Base-by-base conservation (phyloP, 441 rosid species). In the Populus hybrid region DNA sequence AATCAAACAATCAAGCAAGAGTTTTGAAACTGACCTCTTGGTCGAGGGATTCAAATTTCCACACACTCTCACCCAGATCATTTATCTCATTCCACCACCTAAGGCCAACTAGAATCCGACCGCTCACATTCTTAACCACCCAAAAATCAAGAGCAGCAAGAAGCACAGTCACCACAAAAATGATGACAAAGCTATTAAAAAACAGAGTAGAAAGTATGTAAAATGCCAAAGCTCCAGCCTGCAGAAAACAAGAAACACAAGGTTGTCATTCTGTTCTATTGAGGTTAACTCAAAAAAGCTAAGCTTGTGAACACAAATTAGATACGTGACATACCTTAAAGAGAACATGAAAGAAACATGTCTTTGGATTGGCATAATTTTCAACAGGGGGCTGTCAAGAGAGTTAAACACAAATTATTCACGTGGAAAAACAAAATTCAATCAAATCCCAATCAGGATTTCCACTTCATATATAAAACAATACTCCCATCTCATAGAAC, bases 71-170 rank as follows among this genome's bases (percentile, higher is more conserved):
- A 73, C 94, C 99, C 66, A 91, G 86, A 82, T 97, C 99, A 85
- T 97, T 82, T 74, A 94, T 97, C 88, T 97, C 99, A 74, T 97
- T 97, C 99, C 99, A 97, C 99, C 99, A 97, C 88, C 99, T 90
- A 82, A 97, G 87, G 79, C 99, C 99, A 77, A 97, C 99, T 68
- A 97, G 87, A 59, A 97, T 97, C 72, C 99, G 97, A 69, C 99
- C 99, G 84, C 99, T 97, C 14, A 94, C 97, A 84, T 97, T 97
- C 89, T 97, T 97, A 78, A 97, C 97, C 9, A 97, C 99, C 99
- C 99, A 97, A 84, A 97, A 97, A 84, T 97, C 99, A 80, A 97
- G 90, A 12, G 99, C 98, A 64, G 94, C 88, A 78, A 97, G 99
- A 83, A 97, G 92, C 77, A 90, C 97, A 77, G 99, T 97, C 79